Conservation (phyloP, 352 stramenopile species). For the Blastocystis sp. region DNA sequence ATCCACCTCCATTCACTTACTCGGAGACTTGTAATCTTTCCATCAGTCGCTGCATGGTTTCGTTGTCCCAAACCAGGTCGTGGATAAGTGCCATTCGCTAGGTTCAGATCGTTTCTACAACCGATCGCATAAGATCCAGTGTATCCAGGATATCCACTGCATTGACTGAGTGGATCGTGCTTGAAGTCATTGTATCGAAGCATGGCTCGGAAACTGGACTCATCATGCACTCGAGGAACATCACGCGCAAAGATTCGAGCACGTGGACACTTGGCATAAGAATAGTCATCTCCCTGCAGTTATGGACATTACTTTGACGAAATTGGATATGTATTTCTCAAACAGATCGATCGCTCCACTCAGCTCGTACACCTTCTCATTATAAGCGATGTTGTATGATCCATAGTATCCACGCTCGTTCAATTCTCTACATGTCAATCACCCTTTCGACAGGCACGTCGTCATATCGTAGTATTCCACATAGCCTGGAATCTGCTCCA, state of each 20-base stretch:
- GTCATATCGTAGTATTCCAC: slow-evolving; percentile 70
- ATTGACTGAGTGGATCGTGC: slow-evolving; percentile 67
- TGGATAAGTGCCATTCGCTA: slow-evolving; percentile 62
- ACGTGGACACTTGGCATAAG: slow-evolving; percentile 66
- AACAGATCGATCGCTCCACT: neutral
- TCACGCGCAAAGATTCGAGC: slow-evolving; percentile 71
- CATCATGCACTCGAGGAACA: slow-evolving; percentile 66
- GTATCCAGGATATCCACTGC: slow-evolving; percentile 60
- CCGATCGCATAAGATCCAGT: slow-evolving; percentile 39
- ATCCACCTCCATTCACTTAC: neutral
- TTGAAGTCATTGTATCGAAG: slow-evolving; percentile 72
- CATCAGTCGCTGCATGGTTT: slow-evolving; percentile 70
- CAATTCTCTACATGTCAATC: slow-evolving; percentile 38
- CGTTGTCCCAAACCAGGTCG: slow-evolving; percentile 68
- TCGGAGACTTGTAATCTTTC: slow-evolving; percentile 64
- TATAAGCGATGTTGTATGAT: slow-evolving; percentile 71
- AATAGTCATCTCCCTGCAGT: slow-evolving; percentile 68
- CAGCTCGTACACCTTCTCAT: slow-evolving; percentile 8
- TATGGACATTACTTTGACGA: neutral
- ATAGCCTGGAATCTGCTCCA: slow-evolving; percentile 70
- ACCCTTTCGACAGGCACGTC: neutral
- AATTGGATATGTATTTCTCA: slow-evolving; percentile 4
- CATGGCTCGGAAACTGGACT: slow-evolving; percentile 69
- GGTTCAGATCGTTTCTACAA: slow-evolving; percentile 40
- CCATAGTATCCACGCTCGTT: slow-evolving; percentile 71